Percentiles rank a stretch among this genome's conserved stretches.
Evolutionary conservation across 345 rosid genomes (phyloP).

Genomic region (Salix koriyanagi): DNA sequence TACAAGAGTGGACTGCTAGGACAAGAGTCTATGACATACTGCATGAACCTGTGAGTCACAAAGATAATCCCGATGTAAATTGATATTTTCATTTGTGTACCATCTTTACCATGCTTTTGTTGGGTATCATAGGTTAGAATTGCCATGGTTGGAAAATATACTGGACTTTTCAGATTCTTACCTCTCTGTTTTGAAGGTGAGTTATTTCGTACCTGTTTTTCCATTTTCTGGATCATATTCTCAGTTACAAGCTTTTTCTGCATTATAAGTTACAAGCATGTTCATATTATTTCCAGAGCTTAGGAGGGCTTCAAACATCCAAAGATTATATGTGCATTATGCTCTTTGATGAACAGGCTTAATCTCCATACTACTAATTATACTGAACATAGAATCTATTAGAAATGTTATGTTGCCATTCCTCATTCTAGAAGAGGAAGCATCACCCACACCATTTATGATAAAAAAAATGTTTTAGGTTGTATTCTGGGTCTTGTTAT

Average conservation of each 20-base stretch:
- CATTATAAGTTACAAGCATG: neutral
- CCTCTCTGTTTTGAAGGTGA: conserved; percentile 79
- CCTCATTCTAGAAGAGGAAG: neutral
- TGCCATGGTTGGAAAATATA: conserved; percentile 95
- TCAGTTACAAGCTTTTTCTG: neutral
- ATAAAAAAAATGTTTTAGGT: neutral
- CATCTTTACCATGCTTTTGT: neutral
- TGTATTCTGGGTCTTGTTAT: neutral
- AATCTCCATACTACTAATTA: neutral
- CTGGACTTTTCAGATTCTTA: conserved; percentile 84
- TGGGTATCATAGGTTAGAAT: conserved; percentile 64
- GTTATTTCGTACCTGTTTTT: neutral
- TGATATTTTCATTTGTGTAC: neutral
- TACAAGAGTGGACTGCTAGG: conserved; percentile 70
- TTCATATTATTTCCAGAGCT: neutral
- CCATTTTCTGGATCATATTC: neutral
- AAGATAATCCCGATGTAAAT: neutral
- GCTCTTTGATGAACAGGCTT: neutral
- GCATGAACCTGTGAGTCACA: conserved; percentile 59
- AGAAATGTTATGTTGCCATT: neutral
- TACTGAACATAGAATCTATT: neutral
- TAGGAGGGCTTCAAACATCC: neutral
- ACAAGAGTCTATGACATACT: conserved; percentile 60
- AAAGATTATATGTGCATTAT: neutral
- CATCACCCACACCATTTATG: neutral